Conservation (phyloP, 164 flowering plant genomes). For the Aristolochia contorta region DNA sequence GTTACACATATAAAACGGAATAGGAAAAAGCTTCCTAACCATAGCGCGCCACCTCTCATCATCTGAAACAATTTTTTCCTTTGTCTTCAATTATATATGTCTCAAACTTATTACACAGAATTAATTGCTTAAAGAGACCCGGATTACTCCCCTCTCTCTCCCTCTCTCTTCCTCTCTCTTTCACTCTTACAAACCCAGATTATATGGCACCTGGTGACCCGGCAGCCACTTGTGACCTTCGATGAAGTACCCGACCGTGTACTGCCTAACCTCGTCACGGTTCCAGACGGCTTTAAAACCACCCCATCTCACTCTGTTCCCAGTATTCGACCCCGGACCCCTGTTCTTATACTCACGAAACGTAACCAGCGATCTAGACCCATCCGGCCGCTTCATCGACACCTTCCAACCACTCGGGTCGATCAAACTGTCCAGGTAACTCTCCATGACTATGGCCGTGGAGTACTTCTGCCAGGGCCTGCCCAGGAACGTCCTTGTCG, state of each 20-base stretch:
- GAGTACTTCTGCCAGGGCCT: conserved; percentile 43
- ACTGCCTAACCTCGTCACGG: not conserved
- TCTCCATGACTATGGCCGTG: conserved; percentile 30
- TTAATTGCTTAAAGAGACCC: no score
- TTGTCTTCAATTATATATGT: no score
- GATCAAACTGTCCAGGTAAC: conserved; percentile 22
- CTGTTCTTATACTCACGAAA: conserved; percentile 19
- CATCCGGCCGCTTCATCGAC: conserved; percentile 12
- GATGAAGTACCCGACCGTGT: not conserved
- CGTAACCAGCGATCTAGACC: conserved; percentile 3
- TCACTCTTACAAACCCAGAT: not conserved
- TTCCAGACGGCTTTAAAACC: conserved; percentile 4
- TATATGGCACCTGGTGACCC: not conserved
- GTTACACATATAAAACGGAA: no score
- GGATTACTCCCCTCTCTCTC: no score
- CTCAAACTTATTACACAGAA: no score
- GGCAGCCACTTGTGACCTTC: not conserved
- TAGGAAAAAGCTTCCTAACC: no score
- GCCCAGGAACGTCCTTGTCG: conserved; percentile 27
- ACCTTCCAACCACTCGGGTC: conserved; percentile 32
- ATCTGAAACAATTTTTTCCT: no score
- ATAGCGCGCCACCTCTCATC: no score
- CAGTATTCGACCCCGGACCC: conserved; percentile 17
- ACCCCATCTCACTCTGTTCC: conserved; percentile 5
- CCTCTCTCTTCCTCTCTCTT: no score